phyloP scores from a whole-genome alignment of 352 stramenopile genomes.

The Saprolegnia diclina region DNA sequence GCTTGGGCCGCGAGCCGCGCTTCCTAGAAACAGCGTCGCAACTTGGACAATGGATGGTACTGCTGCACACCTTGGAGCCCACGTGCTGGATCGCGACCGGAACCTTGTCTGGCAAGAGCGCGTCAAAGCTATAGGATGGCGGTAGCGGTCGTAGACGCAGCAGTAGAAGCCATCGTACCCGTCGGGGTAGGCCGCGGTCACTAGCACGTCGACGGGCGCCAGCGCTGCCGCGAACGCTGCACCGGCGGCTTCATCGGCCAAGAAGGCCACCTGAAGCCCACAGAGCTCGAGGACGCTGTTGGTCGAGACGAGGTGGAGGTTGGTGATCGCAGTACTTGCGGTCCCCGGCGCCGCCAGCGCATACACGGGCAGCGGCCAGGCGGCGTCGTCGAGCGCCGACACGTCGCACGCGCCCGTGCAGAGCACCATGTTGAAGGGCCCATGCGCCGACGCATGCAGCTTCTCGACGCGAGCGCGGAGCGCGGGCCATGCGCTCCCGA shows the following conservation, averaged over 20 bases:
- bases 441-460: conserved; percentile 39
- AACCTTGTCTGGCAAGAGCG: conserved; percentile 54
- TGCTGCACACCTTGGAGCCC: conserved; percentile 13
- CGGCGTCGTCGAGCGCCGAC: conserved; percentile 22
- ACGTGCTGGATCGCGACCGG: conserved; percentile 39
- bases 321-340: conserved; percentile 40
- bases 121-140: conserved; percentile 39
- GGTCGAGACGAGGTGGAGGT: conserved; percentile 6
- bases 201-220: conserved; percentile 7
- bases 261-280: conserved; percentile 45
- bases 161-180: neutral
- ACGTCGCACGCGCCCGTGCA: conserved; percentile 36
- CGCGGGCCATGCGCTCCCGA: conserved; percentile 52
- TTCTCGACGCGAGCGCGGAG: conserved; percentile 67
- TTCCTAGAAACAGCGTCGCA: conserved; percentile 29
- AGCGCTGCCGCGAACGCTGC: neutral
- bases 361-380: conserved; percentile 55
- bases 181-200: conserved; percentile 15
- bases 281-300: conserved; percentile 36
- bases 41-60: conserved; percentile 1
- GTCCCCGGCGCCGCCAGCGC: conserved; percentile 34
- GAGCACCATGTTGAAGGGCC: conserved; percentile 54
- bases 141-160: neutral
- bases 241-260: conserved; percentile 46
- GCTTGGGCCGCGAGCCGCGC: conserved; percentile 35